These are phyloP conservation scores for Dictyostelium brefeldianum DNA, from an alignment of 78 protist genomes.

Conservation along the genomic window DNA sequence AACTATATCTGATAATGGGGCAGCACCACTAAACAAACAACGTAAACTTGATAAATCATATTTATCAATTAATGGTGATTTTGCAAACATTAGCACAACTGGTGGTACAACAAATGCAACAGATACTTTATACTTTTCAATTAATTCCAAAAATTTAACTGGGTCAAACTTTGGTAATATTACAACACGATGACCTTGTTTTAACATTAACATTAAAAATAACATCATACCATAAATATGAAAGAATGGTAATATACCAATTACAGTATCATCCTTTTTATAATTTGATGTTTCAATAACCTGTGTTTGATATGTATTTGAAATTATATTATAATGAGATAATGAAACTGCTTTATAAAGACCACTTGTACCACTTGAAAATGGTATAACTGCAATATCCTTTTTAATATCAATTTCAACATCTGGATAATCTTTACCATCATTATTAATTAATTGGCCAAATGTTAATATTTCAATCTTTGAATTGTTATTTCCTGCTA, in stretches of 20 bases:
- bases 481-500: no score
- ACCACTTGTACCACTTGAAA: slow-evolving; percentile 86
- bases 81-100: slow-evolving; percentile 88
- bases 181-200: slow-evolving; percentile 13
- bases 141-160: slow-evolving; percentile 46
- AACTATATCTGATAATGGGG: slow-evolving; percentile 84
- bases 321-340: slow-evolving; percentile 89
- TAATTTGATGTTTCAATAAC: slow-evolving; percentile 10
- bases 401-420: slow-evolving; percentile 14
- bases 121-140: slow-evolving; percentile 50
- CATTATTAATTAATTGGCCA: not conserved
- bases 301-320: slow-evolving; percentile 86
- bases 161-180: slow-evolving; percentile 85
- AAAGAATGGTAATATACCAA: slow-evolving; percentile 90
- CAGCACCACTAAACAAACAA: slow-evolving; percentile 88
- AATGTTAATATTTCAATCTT: no score
- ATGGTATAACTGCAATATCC: slow-evolving; percentile 75
- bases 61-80: slow-evolving; percentile 88
- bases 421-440: slow-evolving; percentile 27
- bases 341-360: slow-evolving; percentile 93
- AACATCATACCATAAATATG: slow-evolving; percentile 86
- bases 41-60: slow-evolving; percentile 76
- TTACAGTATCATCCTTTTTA: slow-evolving; percentile 19
- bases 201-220: slow-evolving; percentile 17
- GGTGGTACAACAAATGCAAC: slow-evolving; percentile 91